Base-by-base conservation (phyloP, 208 protist genomes). In the Acanthamoeba healyi region DNA sequence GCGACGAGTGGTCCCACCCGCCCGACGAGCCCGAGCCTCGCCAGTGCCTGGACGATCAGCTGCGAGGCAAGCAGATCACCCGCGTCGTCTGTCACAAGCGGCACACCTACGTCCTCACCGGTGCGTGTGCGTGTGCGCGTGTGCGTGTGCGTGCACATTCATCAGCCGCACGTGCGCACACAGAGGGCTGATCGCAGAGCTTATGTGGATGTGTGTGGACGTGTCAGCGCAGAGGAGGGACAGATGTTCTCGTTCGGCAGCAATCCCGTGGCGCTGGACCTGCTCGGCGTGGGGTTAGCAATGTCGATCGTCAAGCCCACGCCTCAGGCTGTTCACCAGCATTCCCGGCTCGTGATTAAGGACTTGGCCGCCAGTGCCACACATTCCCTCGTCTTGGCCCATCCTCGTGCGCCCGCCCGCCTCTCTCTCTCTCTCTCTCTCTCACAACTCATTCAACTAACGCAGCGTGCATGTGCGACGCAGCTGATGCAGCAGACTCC, bases 51-150 rank as follows among this genome's bases (percentile, higher is more conserved):
- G 19, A 42, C 19, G 15, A 77, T 7, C 67, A 46, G 67, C 67
- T 77, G 15, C 67, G 67, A 10, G 67, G 67, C 67, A 77, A 10
- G 34, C 67, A 77, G 67, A 77, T 77, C 67, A 36, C 24, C 67
- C 1, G 38, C 24, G 67, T 77, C 24, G 34, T n/a, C n/a, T 77
- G 67, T 36, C 14, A 22, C 14, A 77, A 77, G 14, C 67, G 67
- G 2, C 67, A 77, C 67, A 77, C 67, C 15, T 77, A 24, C 22
- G 14, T 77, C 15, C 67, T 77, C 34, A 77, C 67, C 63, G 51
- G 51, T 56, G 51, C 15, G 15, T 56, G 4, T 19, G 51, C 15
- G 12, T 6, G 51, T 56, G 51, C 22, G 51, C 15, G 51, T 19
- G 51, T 56, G 15, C 51, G 51, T 56, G 51, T 22, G 51, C 1